Conservation (phyloP, 345 rosid species). For the Eucalyptus coolabah region DNA sequence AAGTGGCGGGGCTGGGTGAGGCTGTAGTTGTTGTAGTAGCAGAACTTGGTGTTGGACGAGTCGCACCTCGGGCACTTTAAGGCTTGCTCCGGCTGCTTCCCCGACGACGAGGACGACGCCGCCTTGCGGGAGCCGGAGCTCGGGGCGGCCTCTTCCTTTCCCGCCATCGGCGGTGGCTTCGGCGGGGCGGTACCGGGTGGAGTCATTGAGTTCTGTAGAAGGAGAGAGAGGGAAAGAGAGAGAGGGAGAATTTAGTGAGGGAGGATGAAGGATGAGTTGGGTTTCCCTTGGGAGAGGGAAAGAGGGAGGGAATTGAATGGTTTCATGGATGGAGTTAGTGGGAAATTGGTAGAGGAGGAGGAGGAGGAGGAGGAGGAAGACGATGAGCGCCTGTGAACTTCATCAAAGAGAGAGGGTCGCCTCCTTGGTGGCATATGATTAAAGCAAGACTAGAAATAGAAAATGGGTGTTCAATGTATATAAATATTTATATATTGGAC, state of each 20-base stretch:
- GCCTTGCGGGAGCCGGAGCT: background rate
- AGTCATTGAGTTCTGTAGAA: background rate
- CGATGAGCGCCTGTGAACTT: slow-evolving; percentile 43
- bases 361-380: background rate
- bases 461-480: background rate
- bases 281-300: background rate
- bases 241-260: background rate
- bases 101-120: background rate
- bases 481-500: background rate
- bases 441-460: background rate
- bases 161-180: background rate
- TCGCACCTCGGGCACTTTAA: slow-evolving; percentile 77
- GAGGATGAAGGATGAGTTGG: background rate
- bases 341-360: background rate
- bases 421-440: background rate
- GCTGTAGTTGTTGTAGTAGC: slow-evolving; percentile 95
- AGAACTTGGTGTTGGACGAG: slow-evolving; percentile 79
- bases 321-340: slow-evolving; percentile 34
- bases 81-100: slow-evolving; percentile 9
- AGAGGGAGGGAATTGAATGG: slow-evolving; percentile 12
- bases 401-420: slow-evolving; percentile 25
- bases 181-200: background rate
- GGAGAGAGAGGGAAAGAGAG: background rate
- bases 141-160: background rate
- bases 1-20: slow-evolving; percentile 81